A percentile compares a stretch with the other conserved stretches of the same genome.
These are phyloP conservation scores for Aspergillus melleus DNA, from an alignment of 2,329 filamentous ascomycete genomes.

Conservation along the genomic window DNA sequence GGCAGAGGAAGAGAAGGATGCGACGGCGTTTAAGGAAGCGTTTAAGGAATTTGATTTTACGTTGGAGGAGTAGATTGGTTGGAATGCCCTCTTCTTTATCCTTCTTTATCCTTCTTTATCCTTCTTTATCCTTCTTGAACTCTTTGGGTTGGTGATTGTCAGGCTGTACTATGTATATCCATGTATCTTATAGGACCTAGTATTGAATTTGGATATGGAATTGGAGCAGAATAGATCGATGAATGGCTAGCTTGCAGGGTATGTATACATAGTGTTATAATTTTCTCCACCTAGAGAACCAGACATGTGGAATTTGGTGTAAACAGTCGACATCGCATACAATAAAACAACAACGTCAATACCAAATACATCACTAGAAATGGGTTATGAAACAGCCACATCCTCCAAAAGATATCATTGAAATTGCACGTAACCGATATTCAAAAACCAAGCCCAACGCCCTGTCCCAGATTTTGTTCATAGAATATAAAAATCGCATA, in stretches of 20 bases:
- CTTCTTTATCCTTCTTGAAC: too few relatives aligned
- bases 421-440: neutral
- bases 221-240: neutral
- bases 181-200: neutral
- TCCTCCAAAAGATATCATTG: neutral
- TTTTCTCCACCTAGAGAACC: too few relatives aligned
- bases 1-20: constrained; percentile 77
- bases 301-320: too few relatives aligned
- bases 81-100: neutral
- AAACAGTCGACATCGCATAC: too few relatives aligned
- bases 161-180: neutral
- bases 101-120: too few relatives aligned
- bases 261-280: too few relatives aligned
- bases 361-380: neutral
- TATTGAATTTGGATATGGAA: neutral
- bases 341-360: neutral
- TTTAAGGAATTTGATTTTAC: constrained; percentile 91
- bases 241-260: neutral
- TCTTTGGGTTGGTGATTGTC: neutral
- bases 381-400: neutral
- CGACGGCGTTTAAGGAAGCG: constrained; percentile 72
- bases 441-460: neutral
- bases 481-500: neutral
- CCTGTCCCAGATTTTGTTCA: neutral
- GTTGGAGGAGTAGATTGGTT: constrained; percentile 30